Evolutionary conservation across 257 asterid genomes (phyloP), one percentile per base, ranked within the genome.

Genomic region (Solanum chiquidenum): DNA sequence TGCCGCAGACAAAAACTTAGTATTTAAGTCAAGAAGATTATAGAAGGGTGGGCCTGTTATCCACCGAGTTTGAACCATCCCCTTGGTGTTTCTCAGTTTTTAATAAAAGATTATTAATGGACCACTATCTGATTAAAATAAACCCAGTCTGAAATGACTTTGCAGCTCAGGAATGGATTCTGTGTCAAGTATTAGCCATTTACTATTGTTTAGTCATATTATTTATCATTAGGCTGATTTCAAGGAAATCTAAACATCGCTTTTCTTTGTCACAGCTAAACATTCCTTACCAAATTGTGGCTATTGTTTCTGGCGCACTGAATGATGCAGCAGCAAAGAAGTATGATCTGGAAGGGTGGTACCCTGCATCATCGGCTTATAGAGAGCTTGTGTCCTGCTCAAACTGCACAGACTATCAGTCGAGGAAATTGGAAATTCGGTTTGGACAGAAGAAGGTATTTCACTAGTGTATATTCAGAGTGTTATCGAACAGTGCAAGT

Each of bases 301-400:
- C 96, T 10, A 95, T 95, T 55, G 99, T 95, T 85, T 95, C 98
- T 77, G 99, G 99, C 66, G 99, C 98, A 75, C 86, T 97, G 85
- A 97, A 95, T 83, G 99, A 97, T 89, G 98, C 99, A 71, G 99
- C 99, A 86, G 99, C 99, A 10, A 97, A 95, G 91, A 97, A 97
- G 93, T 95, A 93, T 37, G 99, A 97, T 89, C 90, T 95, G 91
- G 99, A 97, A 91, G 99, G 94, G 46, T 97, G 98, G 99, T 97
- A 94, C 76, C 99, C 99, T 55, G 96, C 99, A 38, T 97, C 99
- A 33, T 89, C 91, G 71, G 86, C 98, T 7, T 95, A 91, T 71
- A 92, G 98, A 90, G 98, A 95, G 89, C 98, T 95, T 44, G 99
- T 97, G 27, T 97, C 98, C 86, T 97, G 98, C 94, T 97, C 99